Base-by-base conservation (phyloP, 495 filamentous ascomycete species). In the Aspergillus ostianus region DNA sequence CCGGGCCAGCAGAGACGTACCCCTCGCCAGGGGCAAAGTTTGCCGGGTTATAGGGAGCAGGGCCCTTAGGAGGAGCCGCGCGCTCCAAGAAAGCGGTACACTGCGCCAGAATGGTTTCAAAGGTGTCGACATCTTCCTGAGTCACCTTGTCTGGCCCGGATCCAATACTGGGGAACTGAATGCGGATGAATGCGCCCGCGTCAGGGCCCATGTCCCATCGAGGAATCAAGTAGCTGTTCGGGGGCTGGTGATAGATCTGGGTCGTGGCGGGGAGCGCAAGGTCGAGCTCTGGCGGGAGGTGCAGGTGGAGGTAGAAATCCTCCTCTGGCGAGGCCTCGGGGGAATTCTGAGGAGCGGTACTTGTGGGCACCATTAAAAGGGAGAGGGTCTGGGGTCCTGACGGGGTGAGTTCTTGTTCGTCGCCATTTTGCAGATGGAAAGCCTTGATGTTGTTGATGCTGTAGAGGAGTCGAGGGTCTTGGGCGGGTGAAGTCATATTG, bases 21-120 rank as follows among this genome's bases (percentile, higher is more conserved):
- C 79, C 91, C 71, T 94, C 88, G 4, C 92, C 91, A 4, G 90
- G 89, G 29, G 82, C 83, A 72, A 87, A 97, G 62, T 87, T 80
- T 12, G 84, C 84, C 0, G 92, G 92, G 71, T 97, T 92, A 72
- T 97, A 96, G 6, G 74, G 68, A 5, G 75, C 70, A 60, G 70
- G 60, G 29, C 68, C 76, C 58, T 78, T 81, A 3, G 88, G 82
- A 4, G 85, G 79, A 21, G 85, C 77, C 6, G 88, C 85, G 41
- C 90, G 84, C 67, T 96, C 92, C 9, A 93, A 81, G 71, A 97
- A 97, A 0, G 92, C 92, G 13, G 92, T 97, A 70, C 92, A 97
- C 74, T 97, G 92, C 27, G 92, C 92, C 45, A 97, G 81, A 56
- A 97, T 97, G 3, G 92, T 96, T 78, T 97, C 92, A 67, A 97